These are phyloP conservation scores for rapeseed (Brassica napus) DNA, from an alignment of 345 rosid species.

Conservation along the genomic window DNA sequence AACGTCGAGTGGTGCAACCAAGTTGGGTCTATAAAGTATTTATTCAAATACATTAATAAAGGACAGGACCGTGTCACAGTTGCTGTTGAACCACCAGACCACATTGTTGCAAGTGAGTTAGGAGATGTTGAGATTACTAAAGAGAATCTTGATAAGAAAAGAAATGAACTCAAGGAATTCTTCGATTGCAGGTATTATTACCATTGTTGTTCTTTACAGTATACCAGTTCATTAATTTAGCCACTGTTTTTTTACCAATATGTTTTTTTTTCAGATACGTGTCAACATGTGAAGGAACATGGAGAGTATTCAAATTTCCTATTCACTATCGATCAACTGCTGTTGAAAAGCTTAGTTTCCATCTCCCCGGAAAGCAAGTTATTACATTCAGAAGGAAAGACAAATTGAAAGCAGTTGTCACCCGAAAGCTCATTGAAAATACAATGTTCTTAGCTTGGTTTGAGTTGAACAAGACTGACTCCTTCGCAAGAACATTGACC, in stretches of 20 bases:
- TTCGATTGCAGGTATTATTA: neutral
- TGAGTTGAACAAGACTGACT: neutral
- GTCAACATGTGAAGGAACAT: neutral
- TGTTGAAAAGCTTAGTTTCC: no score
- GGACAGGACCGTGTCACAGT: neutral
- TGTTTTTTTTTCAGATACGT: neutral
- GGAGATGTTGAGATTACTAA: neutral
- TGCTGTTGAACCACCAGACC: neutral
- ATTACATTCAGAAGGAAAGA: neutral
- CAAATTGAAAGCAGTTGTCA: neutral
- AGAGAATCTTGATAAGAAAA: no score
- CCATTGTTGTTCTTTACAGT: no score
- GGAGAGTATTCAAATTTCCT: neutral
- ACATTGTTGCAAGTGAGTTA: neutral
- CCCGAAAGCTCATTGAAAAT: neutral
- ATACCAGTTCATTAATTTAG: neutral
- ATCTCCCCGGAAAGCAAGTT: neutral
- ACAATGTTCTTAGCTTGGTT: neutral
- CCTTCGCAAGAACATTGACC: neutral
- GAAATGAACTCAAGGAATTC: no score
- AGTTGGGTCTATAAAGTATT: neutral
- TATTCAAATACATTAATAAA: neutral
- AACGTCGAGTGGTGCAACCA: neutral
- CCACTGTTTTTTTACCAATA: no score
- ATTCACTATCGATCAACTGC: no score